A percentile compares a stretch with the other conserved stretches of the same genome.
Conservation (phyloP, 75 land plant species). For the Selaginella moellendorffii region DNA sequence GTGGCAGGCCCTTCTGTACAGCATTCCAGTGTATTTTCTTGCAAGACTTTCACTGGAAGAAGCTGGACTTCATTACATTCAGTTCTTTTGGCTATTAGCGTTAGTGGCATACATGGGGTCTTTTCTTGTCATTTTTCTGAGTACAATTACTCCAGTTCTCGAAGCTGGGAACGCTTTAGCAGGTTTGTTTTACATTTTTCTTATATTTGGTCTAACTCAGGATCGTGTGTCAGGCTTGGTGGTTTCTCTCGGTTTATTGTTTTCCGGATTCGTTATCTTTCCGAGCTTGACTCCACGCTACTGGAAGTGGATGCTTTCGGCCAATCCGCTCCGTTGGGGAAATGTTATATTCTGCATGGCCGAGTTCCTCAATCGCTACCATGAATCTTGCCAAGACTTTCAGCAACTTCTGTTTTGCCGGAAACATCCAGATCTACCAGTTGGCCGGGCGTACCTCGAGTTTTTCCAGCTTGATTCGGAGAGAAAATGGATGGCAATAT, state of each 20-base stretch:
- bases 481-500: not conserved
- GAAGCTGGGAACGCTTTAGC: conserved; percentile 26
- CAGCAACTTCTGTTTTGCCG: conserved; percentile 12
- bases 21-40: conserved; percentile 17
- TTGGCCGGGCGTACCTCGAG: conserved; percentile 17
- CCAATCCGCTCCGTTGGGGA: conserved; percentile 22
- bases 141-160: conserved; percentile 22
- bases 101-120: conserved; percentile 24
- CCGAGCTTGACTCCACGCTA: conserved; percentile 17
- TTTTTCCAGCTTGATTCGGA: conserved; percentile 12
- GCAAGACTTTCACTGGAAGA: conserved; percentile 12
- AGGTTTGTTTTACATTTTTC: conserved; percentile 5
- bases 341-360: conserved; percentile 12
- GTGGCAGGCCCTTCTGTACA: conserved; percentile 19
- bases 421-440: conserved; percentile 13
- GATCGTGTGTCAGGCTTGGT: conserved; percentile 25
- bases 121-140: conserved; percentile 21
- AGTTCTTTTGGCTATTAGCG: conserved; percentile 14
- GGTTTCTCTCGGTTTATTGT: conserved; percentile 16
- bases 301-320: conserved; percentile 26
- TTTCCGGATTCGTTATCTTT: conserved; percentile 22
- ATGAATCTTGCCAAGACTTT: conserved; percentile 12
- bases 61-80: conserved; percentile 12
- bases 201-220: not conserved
- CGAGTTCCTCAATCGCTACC: conserved; percentile 11